Percentiles rank a stretch among this genome's conserved stretches.
Evolutionary conservation across 78 protist species (phyloP).

Genomic region (Mastigamoeba balamuthi): DNA sequence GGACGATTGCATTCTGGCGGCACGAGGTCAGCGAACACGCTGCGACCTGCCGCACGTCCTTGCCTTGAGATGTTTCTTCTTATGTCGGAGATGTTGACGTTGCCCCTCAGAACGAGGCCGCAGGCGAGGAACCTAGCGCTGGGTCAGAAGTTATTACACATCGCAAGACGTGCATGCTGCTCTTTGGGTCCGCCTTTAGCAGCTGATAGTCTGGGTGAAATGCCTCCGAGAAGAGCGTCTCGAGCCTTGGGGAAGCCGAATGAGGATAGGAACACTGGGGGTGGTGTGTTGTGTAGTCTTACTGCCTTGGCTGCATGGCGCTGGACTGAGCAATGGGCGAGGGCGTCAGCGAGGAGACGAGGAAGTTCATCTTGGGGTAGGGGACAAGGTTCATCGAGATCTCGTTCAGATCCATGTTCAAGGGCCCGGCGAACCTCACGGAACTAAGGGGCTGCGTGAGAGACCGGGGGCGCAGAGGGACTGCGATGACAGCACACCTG

Average conservation of each 20-base stretch:
- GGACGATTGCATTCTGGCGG: neutral
- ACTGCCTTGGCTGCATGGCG: neutral
- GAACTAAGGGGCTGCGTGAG: neutral
- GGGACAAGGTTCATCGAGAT: conserved; percentile 75
- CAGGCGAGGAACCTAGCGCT: conserved; percentile 13
- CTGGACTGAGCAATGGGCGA: neutral
- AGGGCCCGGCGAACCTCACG: conserved; percentile 53
- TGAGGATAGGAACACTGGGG: neutral
- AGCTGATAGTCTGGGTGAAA: conserved; percentile 33
- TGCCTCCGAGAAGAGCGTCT: conserved; percentile 42
- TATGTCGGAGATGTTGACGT: conserved; percentile 44
- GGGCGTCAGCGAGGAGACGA: conserved; percentile 57
- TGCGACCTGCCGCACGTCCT: neutral
- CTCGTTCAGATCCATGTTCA: conserved; percentile 81
- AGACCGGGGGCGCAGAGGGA: neutral
- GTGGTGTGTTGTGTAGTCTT: neutral
- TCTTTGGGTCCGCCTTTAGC: neutral
- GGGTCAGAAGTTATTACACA: neutral
- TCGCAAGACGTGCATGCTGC: neutral
- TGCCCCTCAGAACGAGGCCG: conserved; percentile 45
- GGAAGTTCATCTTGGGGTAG: conserved; percentile 53
- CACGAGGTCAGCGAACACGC: neutral
- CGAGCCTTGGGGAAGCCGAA: too few species aligned
- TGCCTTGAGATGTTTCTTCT: conserved; percentile 28
- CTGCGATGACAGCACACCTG: neutral